Evolutionary conservation across 371 early-diverging fungal genomes (phyloP).

Genomic region (Nematocida parisii): DNA sequence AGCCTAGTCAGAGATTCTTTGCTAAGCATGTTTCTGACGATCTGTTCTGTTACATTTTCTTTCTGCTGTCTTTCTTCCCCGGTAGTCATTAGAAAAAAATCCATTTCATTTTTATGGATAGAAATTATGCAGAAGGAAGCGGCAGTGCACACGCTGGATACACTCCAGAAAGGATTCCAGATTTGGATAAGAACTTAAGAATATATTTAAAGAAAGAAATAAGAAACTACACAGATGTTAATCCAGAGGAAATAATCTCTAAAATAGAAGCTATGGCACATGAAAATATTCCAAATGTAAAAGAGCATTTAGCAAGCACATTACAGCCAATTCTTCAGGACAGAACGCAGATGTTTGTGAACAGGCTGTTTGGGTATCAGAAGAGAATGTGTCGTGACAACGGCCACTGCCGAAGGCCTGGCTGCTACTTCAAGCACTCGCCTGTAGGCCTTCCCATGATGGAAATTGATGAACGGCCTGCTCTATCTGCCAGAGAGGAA

Average conservation of each 20-base stretch:
- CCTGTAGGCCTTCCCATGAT: slow-evolving; percentile 28
- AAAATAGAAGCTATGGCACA: slow-evolving; percentile 39
- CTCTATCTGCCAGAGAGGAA: slow-evolving; percentile 11
- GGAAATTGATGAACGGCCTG: slow-evolving; percentile 47
- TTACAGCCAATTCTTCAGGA: slow-evolving; percentile 60
- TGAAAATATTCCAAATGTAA: slow-evolving; percentile 25
- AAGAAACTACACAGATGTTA: slow-evolving; percentile 2
- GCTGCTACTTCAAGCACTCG: slow-evolving; percentile 50
- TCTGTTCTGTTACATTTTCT: slow-evolving; percentile 17
- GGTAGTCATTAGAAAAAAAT: slow-evolving; percentile 41
- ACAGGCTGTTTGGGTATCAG: slow-evolving; percentile 63
- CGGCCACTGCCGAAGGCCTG: slow-evolving; percentile 38
- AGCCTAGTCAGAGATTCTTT: slow-evolving; percentile 27
- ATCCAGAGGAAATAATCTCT: slow-evolving; percentile 49
- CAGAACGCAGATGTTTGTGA: slow-evolving; percentile 59
- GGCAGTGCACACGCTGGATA: not conserved
- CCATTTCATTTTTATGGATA: slow-evolving; percentile 57
- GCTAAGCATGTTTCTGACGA: slow-evolving; percentile 15
- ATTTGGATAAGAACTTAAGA: slow-evolving; percentile 51
- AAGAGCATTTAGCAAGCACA: slow-evolving; percentile 31
- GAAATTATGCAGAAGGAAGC: slow-evolving; percentile 15
- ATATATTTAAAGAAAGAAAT: slow-evolving; percentile 51
- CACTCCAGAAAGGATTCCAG: slow-evolving; percentile 37
- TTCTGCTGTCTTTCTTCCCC: not conserved
- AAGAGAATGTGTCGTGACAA: slow-evolving; percentile 58